A percentile compares a stretch with the other conserved stretches of the same genome.
These are phyloP conservation scores for Umbelopsis ramanniana DNA, from an alignment of 192 early-diverging fungal species.

Conservation along the genomic window DNA sequence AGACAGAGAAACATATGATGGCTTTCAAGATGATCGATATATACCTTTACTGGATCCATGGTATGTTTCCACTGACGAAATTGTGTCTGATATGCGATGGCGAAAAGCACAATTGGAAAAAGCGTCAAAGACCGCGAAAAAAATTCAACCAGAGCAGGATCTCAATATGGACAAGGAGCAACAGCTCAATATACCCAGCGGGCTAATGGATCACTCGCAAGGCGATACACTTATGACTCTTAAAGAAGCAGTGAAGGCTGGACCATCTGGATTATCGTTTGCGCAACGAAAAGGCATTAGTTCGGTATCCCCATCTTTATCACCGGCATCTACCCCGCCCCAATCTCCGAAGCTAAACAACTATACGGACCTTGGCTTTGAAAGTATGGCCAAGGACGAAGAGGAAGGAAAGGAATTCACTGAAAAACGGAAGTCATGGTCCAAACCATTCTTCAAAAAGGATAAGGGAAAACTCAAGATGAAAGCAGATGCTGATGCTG, in stretches of 20 bases:
- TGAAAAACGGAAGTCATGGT: constrained; percentile 9
- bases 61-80: neutral
- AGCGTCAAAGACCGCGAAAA: neutral
- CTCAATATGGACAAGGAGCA: neutral
- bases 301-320: constrained; percentile 10
- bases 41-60: neutral
- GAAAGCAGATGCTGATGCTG: neutral
- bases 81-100: neutral
- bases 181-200: neutral
- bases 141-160: neutral
- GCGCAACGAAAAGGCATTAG: neutral
- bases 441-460: neutral
- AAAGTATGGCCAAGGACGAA: neutral
- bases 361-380: neutral
- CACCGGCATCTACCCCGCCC: neutral
- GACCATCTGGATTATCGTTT: neutral
- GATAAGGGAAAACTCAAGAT: constrained; percentile 9
- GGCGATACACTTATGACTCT: neutral
- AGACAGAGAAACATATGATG: neutral
- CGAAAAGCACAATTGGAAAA: neutral
- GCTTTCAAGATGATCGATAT: neutral
- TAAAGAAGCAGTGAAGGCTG: neutral
- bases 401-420: neutral
- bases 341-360: neutral
- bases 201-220: neutral